A percentile compares a stretch with the other conserved stretches of the same genome.
These are phyloP conservation scores for Nevesoporus exiguus DNA, from an alignment of 768 basidiomycete genomes.

Conservation along the genomic window DNA sequence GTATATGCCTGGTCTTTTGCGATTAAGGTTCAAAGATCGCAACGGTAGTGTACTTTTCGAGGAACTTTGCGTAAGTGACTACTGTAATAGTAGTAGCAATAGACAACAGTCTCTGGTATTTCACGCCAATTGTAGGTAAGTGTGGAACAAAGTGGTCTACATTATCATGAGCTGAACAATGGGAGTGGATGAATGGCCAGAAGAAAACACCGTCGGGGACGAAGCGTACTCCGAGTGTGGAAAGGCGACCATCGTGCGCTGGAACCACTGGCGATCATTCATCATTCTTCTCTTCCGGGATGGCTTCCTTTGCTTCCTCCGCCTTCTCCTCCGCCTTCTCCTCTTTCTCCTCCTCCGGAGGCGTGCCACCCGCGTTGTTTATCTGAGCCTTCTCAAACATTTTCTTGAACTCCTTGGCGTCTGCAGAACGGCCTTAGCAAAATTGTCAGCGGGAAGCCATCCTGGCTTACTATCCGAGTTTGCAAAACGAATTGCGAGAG, in stretches of 20 bases:
- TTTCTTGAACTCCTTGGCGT: slow-evolving; percentile 85
- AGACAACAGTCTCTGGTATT: slow-evolving; percentile 24
- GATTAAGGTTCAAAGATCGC: not conserved
- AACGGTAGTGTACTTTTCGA: not conserved
- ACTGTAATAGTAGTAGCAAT: not conserved
- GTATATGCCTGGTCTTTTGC: not conserved
- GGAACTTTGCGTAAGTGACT: not conserved
- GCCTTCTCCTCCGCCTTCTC: slow-evolving; percentile 15
- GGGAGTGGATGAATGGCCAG: slow-evolving; percentile 3
- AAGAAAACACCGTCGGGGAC: slow-evolving; percentile 3
- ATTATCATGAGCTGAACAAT: slow-evolving; percentile 19
- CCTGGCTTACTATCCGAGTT: slow-evolving; percentile 88
- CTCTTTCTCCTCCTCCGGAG: slow-evolving; percentile 24
- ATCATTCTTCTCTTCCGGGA: slow-evolving; percentile 33
- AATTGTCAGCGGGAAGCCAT: not conserved
- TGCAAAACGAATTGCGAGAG: slow-evolving; percentile 96
- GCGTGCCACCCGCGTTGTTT: slow-evolving; percentile 45
- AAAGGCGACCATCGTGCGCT: slow-evolving; percentile 1
- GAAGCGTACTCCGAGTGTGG: slow-evolving; percentile 6
- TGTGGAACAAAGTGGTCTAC: slow-evolving; percentile 28
- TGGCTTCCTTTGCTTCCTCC: slow-evolving; percentile 32
- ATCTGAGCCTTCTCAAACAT: slow-evolving; percentile 85
- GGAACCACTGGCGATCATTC: slow-evolving; percentile 19
- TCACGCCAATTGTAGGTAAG: slow-evolving; percentile 27
- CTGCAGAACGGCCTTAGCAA: slow-evolving; percentile 35